Evolutionary conservation across 73 alveolate genomes (phyloP), one percentile per base, ranked within the genome.

Genomic region (Tetrahymena thermophila): DNA sequence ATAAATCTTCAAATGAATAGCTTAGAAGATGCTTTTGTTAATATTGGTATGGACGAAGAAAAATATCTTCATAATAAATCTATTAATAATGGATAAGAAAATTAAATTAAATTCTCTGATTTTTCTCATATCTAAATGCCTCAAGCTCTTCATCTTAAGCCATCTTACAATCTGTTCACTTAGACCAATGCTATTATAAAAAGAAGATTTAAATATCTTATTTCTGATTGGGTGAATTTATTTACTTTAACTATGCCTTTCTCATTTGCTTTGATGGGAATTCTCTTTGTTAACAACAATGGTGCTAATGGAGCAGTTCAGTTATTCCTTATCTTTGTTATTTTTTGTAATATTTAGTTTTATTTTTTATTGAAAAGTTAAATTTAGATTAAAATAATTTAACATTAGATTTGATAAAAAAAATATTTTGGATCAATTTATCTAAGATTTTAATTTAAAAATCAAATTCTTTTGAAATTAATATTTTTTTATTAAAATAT

Each of bases 41-140:
- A 94, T 57, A 94, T 94, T 35, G 96, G 96, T 85, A 94, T 94
- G 96, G 96, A 94, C 85, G 96, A 94, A 85, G 96, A 94, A n/a
- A 94, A 85, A 34, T 94, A 83, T 34, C 93, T 94, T 7, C 38
- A 85, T 3, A 34, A 43, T 43, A 85, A 94, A 85, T 28, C 56
- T 83, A 28, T 19, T 34, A 71, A 35, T 40, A 85, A 1, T 40
- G 93, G 85, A 84, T 31, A 55, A 83, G 83, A 71, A 17, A 71
- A 71, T 31, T 8, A 71, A 71, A 71, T 71, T 28, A 71, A 71
- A 71, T 71, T 71, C 37, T 71, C 89, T 23, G 89, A 71, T 71
- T 71, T 71, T n/a, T 71, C 89, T 71, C 35, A 71, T 31, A 71
- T 71, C 31, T 71, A 71, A 71, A 71, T 71, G 13, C 89, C 89